Conservation (phyloP, 2,329 filamentous ascomycete genomes). For the Fonsecaea monophora region DNA sequence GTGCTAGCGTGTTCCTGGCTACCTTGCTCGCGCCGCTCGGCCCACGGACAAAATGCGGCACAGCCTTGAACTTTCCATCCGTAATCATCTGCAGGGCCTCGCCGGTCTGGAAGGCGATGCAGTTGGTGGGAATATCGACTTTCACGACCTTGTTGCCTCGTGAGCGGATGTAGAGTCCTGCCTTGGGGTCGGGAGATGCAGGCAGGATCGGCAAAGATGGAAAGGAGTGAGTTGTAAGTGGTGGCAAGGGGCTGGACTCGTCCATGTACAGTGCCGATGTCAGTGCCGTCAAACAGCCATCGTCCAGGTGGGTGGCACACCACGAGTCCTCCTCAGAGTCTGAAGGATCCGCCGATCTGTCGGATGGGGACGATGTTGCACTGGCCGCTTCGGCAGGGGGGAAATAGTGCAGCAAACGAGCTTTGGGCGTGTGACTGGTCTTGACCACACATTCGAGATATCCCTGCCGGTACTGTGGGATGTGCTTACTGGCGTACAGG, state of each 20-base stretch:
- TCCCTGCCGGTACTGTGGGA: conserved; percentile 71
- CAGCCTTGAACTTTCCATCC: conserved; percentile 83
- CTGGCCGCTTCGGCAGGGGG: conserved; percentile 52
- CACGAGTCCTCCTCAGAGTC: conserved; percentile 74
- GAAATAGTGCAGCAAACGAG: conserved; percentile 89
- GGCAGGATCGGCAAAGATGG: conserved; percentile 63
- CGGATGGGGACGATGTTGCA: conserved; percentile 9
- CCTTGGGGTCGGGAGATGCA: conserved; percentile 77
- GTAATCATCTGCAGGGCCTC: conserved; percentile 91
- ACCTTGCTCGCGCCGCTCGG: conserved; percentile 47
- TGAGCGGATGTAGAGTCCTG: conserved; percentile 92
- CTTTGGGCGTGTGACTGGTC: conserved; percentile 86
- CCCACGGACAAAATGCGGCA: conserved; percentile 92
- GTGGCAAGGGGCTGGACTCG: conserved; percentile 59
- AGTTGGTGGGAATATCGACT: conserved; percentile 87
- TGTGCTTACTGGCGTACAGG: conserved; percentile 77
- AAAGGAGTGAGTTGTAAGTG: conserved; percentile 2
- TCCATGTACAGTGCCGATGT: conserved; percentile 96
- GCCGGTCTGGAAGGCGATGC: conserved; percentile 93
- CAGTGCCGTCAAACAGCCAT: conserved; percentile 89
- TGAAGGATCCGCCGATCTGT: conserved; percentile 10
- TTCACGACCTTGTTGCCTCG: conserved; percentile 81
- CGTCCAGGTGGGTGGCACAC: conserved; percentile 80
- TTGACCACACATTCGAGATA: conserved; percentile 88
- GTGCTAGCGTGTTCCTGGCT: conserved; percentile 85